These are phyloP conservation scores for Geotrichum bryndzae DNA, from an alignment of 1,139 yeast species.

Conservation along the genomic window DNA sequence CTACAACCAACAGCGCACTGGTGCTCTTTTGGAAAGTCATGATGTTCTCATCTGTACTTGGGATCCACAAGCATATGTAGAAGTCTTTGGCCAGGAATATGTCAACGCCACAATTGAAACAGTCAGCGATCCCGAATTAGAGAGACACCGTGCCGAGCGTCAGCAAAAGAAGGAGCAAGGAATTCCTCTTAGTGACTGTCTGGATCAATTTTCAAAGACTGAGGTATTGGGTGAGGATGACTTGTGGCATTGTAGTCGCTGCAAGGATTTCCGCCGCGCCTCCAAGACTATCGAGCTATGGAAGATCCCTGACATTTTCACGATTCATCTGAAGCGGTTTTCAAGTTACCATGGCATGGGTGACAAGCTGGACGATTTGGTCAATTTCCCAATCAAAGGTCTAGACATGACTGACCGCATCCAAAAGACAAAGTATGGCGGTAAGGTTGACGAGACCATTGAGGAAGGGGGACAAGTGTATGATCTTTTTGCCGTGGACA, in stretches of 20 bases:
- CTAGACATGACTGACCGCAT: constrained; percentile 60
- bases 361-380: constrained; percentile 80
- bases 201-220: constrained; percentile 67
- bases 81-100: constrained; percentile 4
- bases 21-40: neutral
- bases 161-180: constrained; percentile 40
- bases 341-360: constrained; percentile 79
- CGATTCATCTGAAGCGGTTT: constrained; percentile 86
- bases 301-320: constrained; percentile 84
- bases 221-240: constrained; percentile 87
- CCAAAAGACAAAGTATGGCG: constrained; percentile 29
- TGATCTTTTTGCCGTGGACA: constrained; percentile 88
- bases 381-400: constrained; percentile 82
- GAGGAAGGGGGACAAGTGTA: constrained; percentile 46
- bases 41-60: constrained; percentile 4
- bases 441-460: constrained; percentile 26
- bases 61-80: neutral
- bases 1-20: neutral
- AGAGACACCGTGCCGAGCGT: constrained; percentile 47
- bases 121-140: constrained; percentile 39
- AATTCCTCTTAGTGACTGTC: constrained; percentile 67
- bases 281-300: constrained; percentile 87
- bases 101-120: constrained; percentile 6
- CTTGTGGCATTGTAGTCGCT: constrained; percentile 88
- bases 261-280: constrained; percentile 86